Evolutionary conservation across 805 yeast species (phyloP), one percentile per base, ranked within the genome.

Genomic region (Millerozyma miso): DNA sequence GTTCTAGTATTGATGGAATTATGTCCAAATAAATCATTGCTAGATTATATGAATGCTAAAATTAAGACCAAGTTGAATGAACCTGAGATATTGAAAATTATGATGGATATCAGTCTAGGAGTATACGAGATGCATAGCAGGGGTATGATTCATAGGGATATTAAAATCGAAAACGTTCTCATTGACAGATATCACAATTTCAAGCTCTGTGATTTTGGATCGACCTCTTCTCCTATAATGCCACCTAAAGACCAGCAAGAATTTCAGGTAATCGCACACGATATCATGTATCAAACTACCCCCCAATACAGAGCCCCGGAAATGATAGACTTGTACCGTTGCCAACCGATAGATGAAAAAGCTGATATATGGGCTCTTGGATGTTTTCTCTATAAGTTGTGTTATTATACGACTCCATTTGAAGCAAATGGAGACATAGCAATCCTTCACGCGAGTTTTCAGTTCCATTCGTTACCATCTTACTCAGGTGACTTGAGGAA

Each of bases 301-400:
- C 96, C 96, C 13, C 99, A 93, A 62, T 91, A 91, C 60, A 73
- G 99, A 49, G 74, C 95, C 0, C 99, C 99, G 0, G 99, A 91
- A 59, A 93, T 91, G 98, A 79, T 91, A 43, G 97, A 91, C 63
- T 73, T 90, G 19, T 83, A 84, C 59, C 71, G 88, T 37, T 86
- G 89, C 4, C 67, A 81, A 37, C 93, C 97, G 1, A 85, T 91
- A 33, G 93, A 91, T 62, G 95, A 90, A 55, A 88, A 88, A 62
- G 76, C 91, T 5, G 99, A 91, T 65, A 86, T 91, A 38, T 91
- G 99, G 99, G 99, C 99, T 0, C 67, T 91, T 38, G 99, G 99
- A 8, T 83, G 93, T 26, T 87, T 93, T 48, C 71, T 93, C 39
- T 91, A 87, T 71, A 91, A 91, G 59, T 70, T 91, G 47, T 84